A percentile compares a stretch with the other conserved stretches of the same genome.
These are phyloP conservation scores for Nicotiana attenuata DNA, from an alignment of 257 asterid species.

Conservation along the genomic window DNA sequence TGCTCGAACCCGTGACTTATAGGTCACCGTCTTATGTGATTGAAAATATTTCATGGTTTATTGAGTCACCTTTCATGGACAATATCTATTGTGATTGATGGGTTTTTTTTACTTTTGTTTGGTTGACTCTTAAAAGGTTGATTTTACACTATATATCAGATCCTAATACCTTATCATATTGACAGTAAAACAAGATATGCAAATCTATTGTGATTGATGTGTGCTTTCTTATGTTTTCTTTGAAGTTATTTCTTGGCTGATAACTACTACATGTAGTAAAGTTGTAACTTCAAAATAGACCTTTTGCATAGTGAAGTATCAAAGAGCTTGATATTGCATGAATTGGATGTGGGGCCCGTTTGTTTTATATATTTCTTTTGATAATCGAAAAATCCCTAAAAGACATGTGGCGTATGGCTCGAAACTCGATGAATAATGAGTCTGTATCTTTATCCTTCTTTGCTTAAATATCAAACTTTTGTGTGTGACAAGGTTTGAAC, in stretches of 20 bases:
- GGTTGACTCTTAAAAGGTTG: not conserved
- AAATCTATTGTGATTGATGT: not conserved
- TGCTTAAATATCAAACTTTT: too few species aligned
- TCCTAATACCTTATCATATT: not conserved
- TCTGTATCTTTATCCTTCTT: too few species aligned
- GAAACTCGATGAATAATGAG: too few species aligned
- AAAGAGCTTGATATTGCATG: not conserved
- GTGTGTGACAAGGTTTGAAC: too few species aligned
- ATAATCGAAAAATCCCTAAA: too few species aligned
- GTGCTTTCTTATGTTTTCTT: not conserved
- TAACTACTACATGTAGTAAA: not conserved
- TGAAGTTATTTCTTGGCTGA: not conserved
- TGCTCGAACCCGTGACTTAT: too few species aligned
- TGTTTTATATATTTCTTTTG: too few species aligned
- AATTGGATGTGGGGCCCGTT: not conserved
- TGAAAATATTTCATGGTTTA: not conserved
- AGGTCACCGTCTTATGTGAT: too few species aligned
- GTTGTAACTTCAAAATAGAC: too few species aligned
- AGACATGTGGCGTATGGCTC: accelerated
- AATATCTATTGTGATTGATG: conserved; percentile 7
- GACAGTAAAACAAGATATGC: conserved; percentile 3
- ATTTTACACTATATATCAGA: not conserved
- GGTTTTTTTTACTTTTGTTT: not conserved
- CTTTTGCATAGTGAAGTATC: not conserved
- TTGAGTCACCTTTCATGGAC: not conserved